Evolutionary conservation across 2,329 filamentous ascomycete genomes (phyloP), one percentile per base, ranked within the genome.

Genomic region (Apiospora sp.): DNA sequence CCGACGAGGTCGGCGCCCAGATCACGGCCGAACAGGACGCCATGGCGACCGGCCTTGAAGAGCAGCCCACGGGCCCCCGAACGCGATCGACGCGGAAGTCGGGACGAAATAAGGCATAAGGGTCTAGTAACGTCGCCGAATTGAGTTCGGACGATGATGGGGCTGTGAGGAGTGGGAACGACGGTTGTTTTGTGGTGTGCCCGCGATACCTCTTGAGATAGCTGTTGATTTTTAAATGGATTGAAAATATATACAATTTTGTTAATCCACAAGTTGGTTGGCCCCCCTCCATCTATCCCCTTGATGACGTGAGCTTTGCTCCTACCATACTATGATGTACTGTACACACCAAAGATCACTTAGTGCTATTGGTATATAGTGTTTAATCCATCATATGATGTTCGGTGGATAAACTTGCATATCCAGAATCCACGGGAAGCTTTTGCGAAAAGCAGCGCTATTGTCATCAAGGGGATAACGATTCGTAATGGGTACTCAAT

Each of bases 41-140:
- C 58, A 64, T 41, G 58, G 34, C 58, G 19, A 64, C 58, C 19
- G 34, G 58, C 22, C 10, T 64, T 34, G 58, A 64, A 2, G 58
- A 64, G 58, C 58, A 64, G 58, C 58, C 3, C 34, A 64, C 22
- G 8, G 58, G 58, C 19, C 58, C 58, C 34, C 19, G 2, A 5
- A 64, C 58, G 19, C 58, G 58, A n/a, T 64, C 58, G 27, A 30
- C 27, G 58, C 58, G 58, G 22, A 41, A 64, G 34, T 64, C 58
- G 58, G 58, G 58, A 37, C 58, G 58, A 12, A 64, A 41, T 64
- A 64, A 64, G 58, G 34, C 58, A 64, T 64, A 64, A 34, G 58
- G 41, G 41, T 34, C 34, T n/a, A 34, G 22, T 41, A 41, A n/a
- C 58, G 34, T n/a, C 58, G 8, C 22, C 54, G 58, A 41, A 64